phyloP scores from a whole-genome alignment of 2,329 filamentous ascomycete genomes.

The Colletotrichum musae region DNA sequence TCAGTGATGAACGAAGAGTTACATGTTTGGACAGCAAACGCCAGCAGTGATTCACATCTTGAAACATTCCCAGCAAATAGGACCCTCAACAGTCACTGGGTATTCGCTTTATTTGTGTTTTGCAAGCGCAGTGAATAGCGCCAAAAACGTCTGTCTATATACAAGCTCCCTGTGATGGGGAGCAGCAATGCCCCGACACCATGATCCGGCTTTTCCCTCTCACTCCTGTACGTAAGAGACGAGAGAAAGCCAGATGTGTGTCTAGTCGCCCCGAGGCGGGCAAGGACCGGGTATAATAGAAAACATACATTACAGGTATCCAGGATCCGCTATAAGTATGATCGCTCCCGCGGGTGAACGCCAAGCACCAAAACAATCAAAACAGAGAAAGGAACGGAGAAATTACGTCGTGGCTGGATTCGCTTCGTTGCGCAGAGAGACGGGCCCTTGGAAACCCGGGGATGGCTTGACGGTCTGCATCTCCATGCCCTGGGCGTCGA shows the following conservation, averaged over 20 bases:
- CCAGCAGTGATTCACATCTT: neutral
- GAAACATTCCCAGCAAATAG: neutral
- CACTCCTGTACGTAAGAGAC: neutral
- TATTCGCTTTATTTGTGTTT: slow-evolving; percentile 13
- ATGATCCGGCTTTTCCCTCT: neutral
- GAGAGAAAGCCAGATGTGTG: slow-evolving; percentile 2
- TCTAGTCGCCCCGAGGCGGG: slow-evolving; percentile 14
- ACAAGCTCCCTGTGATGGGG: slow-evolving; percentile 19
- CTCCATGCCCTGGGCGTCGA: slow-evolving; percentile 73
- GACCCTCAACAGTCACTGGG: neutral
- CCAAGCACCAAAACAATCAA: slow-evolving; percentile 19
- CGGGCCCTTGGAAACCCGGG: slow-evolving; percentile 68
- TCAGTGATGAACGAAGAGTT: neutral
- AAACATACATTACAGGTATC: slow-evolving; percentile 43
- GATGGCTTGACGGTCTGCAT: slow-evolving; percentile 76
- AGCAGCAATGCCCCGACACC: slow-evolving; percentile 2
- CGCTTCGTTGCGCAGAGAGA: slow-evolving; percentile 57
- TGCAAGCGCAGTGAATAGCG: slow-evolving; percentile 26
- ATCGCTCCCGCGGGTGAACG: slow-evolving; percentile 36
- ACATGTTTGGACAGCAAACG: neutral
- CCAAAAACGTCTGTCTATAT: slow-evolving; percentile 23
- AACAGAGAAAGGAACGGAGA: slow-evolving; percentile 1
- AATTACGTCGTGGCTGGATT: slow-evolving; percentile 36
- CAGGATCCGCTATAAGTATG: slow-evolving; percentile 34
- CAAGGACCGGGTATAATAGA: slow-evolving; percentile 38